phyloP scores from a whole-genome alignment of 805 yeast species.

The Monosporozyma yasuniensis region DNA sequence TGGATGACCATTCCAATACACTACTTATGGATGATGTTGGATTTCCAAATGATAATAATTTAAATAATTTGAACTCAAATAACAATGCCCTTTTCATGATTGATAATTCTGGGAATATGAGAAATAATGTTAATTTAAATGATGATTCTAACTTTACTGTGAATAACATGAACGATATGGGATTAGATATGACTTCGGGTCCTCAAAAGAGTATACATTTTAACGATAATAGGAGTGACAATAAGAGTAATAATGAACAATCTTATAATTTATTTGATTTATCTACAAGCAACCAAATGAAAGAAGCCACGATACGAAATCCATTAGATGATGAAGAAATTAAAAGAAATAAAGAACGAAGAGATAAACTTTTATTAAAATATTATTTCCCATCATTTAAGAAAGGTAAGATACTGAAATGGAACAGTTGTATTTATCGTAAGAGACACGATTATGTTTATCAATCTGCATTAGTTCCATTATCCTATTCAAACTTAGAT shows the following conservation, averaged over 20 bases:
- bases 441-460: constrained; percentile 35
- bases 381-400: constrained; percentile 48
- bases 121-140: not conserved
- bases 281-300: not conserved
- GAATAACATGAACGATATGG: not conserved
- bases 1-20: not conserved
- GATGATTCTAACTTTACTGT: not conserved
- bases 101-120: constrained; percentile 9
- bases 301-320: not conserved
- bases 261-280: not conserved
- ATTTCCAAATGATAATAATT: not conserved
- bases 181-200: not conserved
- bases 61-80: constrained; percentile 6
- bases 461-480: not conserved
- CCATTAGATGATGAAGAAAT: constrained; percentile 2
- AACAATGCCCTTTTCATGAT: constrained; percentile 29
- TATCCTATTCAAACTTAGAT: not conserved
- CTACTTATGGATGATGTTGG: constrained; percentile 1
- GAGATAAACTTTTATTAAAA: constrained; percentile 33
- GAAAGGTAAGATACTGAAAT: constrained; percentile 40
- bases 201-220: not conserved
- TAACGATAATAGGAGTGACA: not conserved
- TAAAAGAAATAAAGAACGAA: constrained; percentile 19
- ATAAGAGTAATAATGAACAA: not conserved
- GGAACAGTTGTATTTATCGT: constrained; percentile 46